These are phyloP conservation scores for Amanita jacksonii DNA, from an alignment of 768 basidiomycete genomes.

Conservation along the genomic window DNA sequence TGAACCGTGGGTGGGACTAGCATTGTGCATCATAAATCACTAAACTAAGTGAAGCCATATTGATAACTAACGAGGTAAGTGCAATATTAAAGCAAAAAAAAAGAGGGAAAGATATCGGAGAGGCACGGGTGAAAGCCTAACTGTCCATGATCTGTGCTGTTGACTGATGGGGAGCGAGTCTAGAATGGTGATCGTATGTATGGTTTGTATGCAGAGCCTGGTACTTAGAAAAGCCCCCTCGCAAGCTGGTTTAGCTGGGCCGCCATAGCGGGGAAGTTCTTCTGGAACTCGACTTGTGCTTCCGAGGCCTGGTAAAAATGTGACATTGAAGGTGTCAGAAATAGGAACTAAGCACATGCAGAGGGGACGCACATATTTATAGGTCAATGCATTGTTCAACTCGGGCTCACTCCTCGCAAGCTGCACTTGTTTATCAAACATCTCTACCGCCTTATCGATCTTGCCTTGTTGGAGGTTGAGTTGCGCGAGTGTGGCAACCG, in stretches of 20 bases:
- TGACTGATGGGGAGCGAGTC: background rate
- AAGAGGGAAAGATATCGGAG: background rate
- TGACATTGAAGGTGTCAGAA: background rate
- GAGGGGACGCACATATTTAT: slow-evolving; percentile 63
- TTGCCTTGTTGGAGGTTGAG: slow-evolving; percentile 85
- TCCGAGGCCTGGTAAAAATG: slow-evolving; percentile 51
- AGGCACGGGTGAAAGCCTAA: no score
- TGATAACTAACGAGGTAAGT: background rate
- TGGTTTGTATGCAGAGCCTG: background rate
- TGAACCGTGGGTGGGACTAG: background rate
- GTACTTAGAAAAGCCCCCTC: slow-evolving; percentile 15
- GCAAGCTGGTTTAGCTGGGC: slow-evolving; percentile 45
- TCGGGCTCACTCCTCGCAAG: slow-evolving; percentile 89
- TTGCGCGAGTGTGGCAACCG: slow-evolving; percentile 88
- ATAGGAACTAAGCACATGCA: slow-evolving; percentile 1
- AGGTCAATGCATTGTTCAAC: slow-evolving; percentile 67
- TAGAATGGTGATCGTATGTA: background rate
- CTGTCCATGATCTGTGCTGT: no score
- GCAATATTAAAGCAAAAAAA: background rate
- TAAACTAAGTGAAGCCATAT: background rate
- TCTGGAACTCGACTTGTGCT: slow-evolving; percentile 76
- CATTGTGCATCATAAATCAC: background rate
- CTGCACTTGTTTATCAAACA: slow-evolving; percentile 79
- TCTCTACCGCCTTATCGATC: slow-evolving; percentile 74
- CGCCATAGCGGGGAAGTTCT: slow-evolving; percentile 80